Evolutionary conservation across 441 rosid species (phyloP).

Genomic region (Populus hybrid): DNA sequence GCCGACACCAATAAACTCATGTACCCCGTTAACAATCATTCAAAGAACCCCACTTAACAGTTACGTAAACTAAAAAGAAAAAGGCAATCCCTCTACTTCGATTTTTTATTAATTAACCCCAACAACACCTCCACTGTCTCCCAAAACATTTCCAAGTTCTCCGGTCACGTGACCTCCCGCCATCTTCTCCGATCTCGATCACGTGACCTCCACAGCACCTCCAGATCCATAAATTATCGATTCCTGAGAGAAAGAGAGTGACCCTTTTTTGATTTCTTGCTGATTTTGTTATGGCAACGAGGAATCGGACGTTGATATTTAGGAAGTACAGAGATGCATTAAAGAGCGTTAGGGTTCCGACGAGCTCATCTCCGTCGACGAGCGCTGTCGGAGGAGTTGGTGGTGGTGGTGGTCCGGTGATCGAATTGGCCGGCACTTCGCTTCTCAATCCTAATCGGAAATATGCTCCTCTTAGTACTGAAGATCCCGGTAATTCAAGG

Average conservation of each 20-base stretch:
- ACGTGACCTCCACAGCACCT: neutral
- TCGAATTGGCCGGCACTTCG: slow-evolving; percentile 84
- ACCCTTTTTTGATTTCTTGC: neutral
- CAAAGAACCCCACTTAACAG: neutral
- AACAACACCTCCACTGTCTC: neutral
- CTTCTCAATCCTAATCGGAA: slow-evolving; percentile 61
- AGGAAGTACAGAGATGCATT: slow-evolving; percentile 81
- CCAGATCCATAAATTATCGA: neutral
- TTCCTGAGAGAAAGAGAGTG: neutral
- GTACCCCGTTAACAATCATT: neutral
- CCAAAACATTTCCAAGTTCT: slow-evolving; percentile 1
- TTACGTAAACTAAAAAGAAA: neutral
- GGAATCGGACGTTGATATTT: slow-evolving; percentile 68
- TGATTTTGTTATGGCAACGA: slow-evolving; percentile 60
- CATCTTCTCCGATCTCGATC: slow-evolving; percentile 24
- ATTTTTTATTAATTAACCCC: neutral
- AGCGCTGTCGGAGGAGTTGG: slow-evolving; percentile 25
- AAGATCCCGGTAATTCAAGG: slow-evolving; percentile 88
- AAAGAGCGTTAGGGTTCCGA: slow-evolving; percentile 75
- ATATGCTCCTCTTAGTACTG: slow-evolving; percentile 81
- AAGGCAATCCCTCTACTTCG: neutral
- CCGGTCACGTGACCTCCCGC: slow-evolving; percentile 28
- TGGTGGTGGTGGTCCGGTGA: slow-evolving; percentile 60
- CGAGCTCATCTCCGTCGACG: too few relatives aligned
- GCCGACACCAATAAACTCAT: too few relatives aligned